Evolutionary conservation across 2,329 filamentous ascomycete genomes (phyloP).

Genomic region (Ophiosphaerella herpotricha): DNA sequence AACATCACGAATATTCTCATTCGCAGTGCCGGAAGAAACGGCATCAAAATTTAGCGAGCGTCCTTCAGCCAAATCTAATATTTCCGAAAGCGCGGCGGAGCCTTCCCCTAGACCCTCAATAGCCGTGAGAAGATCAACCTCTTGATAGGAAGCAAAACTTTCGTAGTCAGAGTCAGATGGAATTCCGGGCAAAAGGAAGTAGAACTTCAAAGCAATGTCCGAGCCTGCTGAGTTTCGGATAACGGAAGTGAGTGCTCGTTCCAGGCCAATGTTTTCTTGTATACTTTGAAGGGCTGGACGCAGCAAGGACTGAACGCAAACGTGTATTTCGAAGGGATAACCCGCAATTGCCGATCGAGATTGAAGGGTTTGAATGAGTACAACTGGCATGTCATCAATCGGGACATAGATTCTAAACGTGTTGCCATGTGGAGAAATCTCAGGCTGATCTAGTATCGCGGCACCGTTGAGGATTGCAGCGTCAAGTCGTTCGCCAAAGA

Average conservation of each 20-base stretch:
- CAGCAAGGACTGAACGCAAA: conserved; percentile 7
- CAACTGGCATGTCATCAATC: conserved; percentile 1
- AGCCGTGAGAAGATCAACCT: neutral
- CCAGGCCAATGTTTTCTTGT: neutral
- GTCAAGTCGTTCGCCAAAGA: too few relatives aligned
- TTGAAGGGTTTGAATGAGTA: neutral
- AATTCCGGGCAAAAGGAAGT: conserved; percentile 1
- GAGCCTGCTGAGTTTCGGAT: neutral
- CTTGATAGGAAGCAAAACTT: neutral
- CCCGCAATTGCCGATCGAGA: neutral
- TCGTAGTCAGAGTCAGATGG: neutral
- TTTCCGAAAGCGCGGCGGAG: neutral
- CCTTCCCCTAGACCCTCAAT: neutral
- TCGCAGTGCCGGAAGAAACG: too few relatives aligned
- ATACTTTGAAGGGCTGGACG: conserved; percentile 7
- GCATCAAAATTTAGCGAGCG: too few relatives aligned
- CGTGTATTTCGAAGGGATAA: neutral
- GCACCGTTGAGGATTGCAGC: too few relatives aligned
- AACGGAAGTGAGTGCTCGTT: neutral
- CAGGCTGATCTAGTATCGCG: too few relatives aligned
- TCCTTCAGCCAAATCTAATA: neutral
- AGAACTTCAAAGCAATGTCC: conserved; percentile 6
- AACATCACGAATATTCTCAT: too few relatives aligned
- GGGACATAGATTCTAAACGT: too few relatives aligned
- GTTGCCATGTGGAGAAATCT: too few relatives aligned